Conservation (phyloP, 2,329 filamentous ascomycete genomes). For the Corynespora cassiicola region DNA sequence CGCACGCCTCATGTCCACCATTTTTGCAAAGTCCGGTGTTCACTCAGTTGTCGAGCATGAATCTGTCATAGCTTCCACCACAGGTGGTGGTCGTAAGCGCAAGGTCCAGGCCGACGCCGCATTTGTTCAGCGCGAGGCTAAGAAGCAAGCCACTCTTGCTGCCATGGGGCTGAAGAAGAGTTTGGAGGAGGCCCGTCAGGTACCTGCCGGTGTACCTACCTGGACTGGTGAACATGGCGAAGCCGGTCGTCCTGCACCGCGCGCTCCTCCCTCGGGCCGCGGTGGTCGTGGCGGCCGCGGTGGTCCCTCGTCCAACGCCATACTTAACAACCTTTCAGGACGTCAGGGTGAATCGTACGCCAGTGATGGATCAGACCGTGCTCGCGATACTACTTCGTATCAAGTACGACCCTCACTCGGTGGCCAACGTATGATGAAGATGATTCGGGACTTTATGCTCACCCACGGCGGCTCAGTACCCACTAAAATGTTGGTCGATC, state of each 20-base stretch:
- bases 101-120: constrained; percentile 75
- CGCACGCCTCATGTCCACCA: constrained; percentile 82
- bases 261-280: constrained; percentile 45
- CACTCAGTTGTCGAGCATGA: constrained; percentile 95
- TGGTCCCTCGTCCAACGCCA: constrained; percentile 48
- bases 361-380: constrained; percentile 16
- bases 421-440: constrained; percentile 52
- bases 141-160: constrained; percentile 77
- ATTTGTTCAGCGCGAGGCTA: constrained; percentile 83
- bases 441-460: constrained; percentile 79
- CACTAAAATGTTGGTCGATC: constrained; percentile 85
- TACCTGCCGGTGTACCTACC: constrained; percentile 85
- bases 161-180: constrained; percentile 77
- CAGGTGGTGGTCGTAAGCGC: constrained; percentile 59
- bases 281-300: constrained; percentile 47
- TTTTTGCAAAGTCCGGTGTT: constrained; percentile 85
- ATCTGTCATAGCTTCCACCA: constrained; percentile 71
- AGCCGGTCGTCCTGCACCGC: constrained; percentile 62
- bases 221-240: constrained; percentile 90
- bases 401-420: too few relatives aligned
- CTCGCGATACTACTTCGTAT: too few relatives aligned
- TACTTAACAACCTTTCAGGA: constrained; percentile 51
- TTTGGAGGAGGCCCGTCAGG: constrained; percentile 71
- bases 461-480: constrained; percentile 79
- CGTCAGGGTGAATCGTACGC: too few relatives aligned